Conservation (phyloP, 2,329 filamentous ascomycete genomes). For the Ophiosphaerella herpotricha region DNA sequence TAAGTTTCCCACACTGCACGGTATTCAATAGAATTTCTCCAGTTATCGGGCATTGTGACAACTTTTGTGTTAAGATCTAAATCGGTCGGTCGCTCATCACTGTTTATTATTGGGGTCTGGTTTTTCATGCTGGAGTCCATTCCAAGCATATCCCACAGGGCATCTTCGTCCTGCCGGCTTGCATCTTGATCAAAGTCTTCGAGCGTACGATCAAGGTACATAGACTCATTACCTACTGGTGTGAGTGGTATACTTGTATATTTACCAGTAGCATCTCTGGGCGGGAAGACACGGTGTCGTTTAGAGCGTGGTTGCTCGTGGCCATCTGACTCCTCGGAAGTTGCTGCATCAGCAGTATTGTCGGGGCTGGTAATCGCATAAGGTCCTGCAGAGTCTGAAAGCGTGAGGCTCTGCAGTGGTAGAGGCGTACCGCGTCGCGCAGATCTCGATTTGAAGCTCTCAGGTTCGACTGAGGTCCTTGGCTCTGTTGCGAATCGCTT, state of each 20-base stretch:
- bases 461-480: slow-evolving; percentile 15
- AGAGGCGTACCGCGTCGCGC: slow-evolving; percentile 34
- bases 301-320: not conserved
- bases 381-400: slow-evolving; percentile 15
- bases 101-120: slow-evolving; percentile 21
- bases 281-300: not conserved
- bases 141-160: slow-evolving; percentile 52
- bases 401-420: slow-evolving; percentile 18
- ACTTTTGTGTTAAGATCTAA: slow-evolving; percentile 23
- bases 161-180: slow-evolving; percentile 52
- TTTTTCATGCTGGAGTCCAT: slow-evolving; percentile 20
- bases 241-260: slow-evolving; percentile 5
- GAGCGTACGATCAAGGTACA: slow-evolving; percentile 8
- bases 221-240: not conserved
- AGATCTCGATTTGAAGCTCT: slow-evolving; percentile 24
- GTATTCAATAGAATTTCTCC: slow-evolving; percentile 54
- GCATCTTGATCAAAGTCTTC: slow-evolving; percentile 54
- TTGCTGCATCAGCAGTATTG: not conserved
- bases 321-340: not conserved
- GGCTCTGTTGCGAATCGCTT: slow-evolving; percentile 41
- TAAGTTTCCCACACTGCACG: slow-evolving; percentile 57
- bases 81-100: slow-evolving; percentile 24
- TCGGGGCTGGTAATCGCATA: not conserved
- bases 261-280: slow-evolving; percentile 5
- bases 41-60: slow-evolving; percentile 49